Evolutionary conservation across 768 basidiomycete genomes (phyloP).

Genomic region (Tulasnella sp.): DNA sequence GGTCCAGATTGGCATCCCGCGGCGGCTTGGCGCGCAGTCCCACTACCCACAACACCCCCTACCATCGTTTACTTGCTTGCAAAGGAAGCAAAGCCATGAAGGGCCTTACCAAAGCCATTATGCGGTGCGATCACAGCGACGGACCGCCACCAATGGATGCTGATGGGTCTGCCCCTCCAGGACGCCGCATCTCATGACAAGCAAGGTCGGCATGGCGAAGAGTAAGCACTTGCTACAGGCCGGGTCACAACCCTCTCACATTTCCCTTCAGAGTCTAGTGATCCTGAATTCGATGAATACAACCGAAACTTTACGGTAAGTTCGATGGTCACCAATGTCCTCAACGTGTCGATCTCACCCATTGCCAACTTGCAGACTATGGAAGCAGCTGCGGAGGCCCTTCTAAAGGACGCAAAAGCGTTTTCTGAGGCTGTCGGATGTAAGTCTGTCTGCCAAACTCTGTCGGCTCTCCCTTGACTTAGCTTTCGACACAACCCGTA

Average conservation of each 20-base stretch:
- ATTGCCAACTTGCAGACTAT: constrained; percentile 41
- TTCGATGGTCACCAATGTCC: not conserved
- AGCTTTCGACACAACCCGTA: not conserved
- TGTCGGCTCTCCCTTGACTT: not conserved
- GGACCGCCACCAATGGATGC: not conserved
- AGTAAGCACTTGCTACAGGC: constrained; percentile 48
- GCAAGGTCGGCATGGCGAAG: constrained; percentile 87
- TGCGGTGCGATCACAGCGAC: constrained; percentile 50
- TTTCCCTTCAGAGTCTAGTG: constrained; percentile 59
- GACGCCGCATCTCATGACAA: constrained; percentile 85
- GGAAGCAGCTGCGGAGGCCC: constrained; percentile 79
- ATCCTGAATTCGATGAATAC: constrained; percentile 88
- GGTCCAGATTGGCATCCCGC: not conserved
- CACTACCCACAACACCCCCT: not conserved
- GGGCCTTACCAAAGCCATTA: constrained; percentile 72
- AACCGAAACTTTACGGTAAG: constrained; percentile 61
- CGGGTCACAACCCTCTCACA: too few species aligned
- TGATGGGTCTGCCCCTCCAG: constrained; percentile 41
- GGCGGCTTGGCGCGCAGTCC: constrained; percentile 12
- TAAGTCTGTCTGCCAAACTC: constrained; percentile 40
- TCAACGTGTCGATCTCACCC: not conserved
- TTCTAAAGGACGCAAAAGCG: constrained; percentile 85
- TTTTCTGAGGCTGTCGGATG: constrained; percentile 81
- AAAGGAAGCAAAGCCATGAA: constrained; percentile 54
- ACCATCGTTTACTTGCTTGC: not conserved